Conservation (phyloP, 192 early-diverging fungal genomes). For the Haplosporangium gracile region DNA sequence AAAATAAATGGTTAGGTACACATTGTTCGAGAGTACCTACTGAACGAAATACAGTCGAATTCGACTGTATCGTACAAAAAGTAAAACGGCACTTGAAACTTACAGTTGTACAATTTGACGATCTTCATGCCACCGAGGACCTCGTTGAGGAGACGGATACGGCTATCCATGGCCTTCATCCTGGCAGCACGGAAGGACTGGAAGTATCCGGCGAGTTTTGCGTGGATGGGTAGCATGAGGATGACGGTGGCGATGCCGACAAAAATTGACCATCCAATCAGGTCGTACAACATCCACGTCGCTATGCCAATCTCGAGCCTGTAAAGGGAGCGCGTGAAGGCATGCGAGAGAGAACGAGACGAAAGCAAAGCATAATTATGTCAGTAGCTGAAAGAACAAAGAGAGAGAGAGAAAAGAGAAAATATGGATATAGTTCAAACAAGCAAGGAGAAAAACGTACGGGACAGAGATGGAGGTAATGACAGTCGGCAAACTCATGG, state of each 20-base stretch:
- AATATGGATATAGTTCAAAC: not conserved
- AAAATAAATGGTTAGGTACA: not conserved
- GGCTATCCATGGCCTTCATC: conserved; percentile 52
- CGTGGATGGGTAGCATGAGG: conserved; percentile 27
- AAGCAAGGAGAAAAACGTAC: not conserved
- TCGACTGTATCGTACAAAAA: too few species aligned
- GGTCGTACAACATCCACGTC: conserved; percentile 16
- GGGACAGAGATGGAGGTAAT: conserved; percentile 21
- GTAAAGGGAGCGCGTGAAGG: not conserved
- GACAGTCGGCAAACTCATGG: not conserved
- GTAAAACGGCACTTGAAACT: not conserved
- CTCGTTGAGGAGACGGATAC: conserved; percentile 53
- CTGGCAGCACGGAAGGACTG: not conserved
- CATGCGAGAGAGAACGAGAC: too few species aligned
- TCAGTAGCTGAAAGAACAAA: not conserved
- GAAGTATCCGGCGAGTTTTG: conserved; percentile 2
- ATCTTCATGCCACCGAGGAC: conserved; percentile 52
- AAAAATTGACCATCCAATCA: conserved; percentile 44
- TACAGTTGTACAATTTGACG: conserved; percentile 51
- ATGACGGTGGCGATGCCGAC: conserved; percentile 25
- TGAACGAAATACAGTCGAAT: too few species aligned
- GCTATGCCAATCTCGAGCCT: conserved; percentile 19
- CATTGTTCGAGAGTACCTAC: too few species aligned
- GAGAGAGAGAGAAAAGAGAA: not conserved
- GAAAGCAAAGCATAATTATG: too few species aligned